Evolutionary conservation across 2,329 filamentous ascomycete species (phyloP), one percentile per base, ranked within the genome.

Genomic region (Cordyceps fumosorosea): DNA sequence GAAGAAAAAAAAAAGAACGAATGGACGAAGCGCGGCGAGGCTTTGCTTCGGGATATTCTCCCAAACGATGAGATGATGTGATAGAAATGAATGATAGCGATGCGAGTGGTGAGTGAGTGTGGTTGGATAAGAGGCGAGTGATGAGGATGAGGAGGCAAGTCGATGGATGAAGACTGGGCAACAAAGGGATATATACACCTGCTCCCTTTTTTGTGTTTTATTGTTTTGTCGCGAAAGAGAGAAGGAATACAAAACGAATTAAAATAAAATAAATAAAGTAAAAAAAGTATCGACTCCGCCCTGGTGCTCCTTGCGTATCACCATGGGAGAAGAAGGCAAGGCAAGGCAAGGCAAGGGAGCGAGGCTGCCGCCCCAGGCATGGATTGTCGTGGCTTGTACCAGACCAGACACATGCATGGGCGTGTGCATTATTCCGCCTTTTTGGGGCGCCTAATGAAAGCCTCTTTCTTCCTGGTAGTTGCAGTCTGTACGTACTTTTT

Each of bases 281-380:
- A 14, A 37, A 37, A 37, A 37, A 37, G 34, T 14, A 37, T 37
- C 5, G 5, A 14, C 34, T 37, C 47, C 56, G 45, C 45, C 47
- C 51, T 22, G 56, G 42, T 34, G 56, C 56, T 58, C 56, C 56
- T 51, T 59, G 56, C 56, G 56, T 51, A 59, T 59, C 56, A 52
- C 56, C 56, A 59, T 58, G 34, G 45, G 47, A 22, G 14, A 50
- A 16, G 24, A 16, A 51, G 22, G 34, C 50, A 51, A 32, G 34
- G 20, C 50, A 51, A 32, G 34, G 20, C n/a, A n/a, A n/a, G n/a
- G n/a, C 50, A 51, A 32, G 34, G 20, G 24, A 45, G 54, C 24
- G 29, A 29, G 29, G 29, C 29, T 29, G 29, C 29, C 29, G 29
- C 29, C 8, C 29, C 26, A 24, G n/a, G 34, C 52, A 24, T 22